These are phyloP conservation scores for Pyrenochaeta sp. DNA, from an alignment of 2,329 filamentous ascomycete species.

Conservation along the genomic window DNA sequence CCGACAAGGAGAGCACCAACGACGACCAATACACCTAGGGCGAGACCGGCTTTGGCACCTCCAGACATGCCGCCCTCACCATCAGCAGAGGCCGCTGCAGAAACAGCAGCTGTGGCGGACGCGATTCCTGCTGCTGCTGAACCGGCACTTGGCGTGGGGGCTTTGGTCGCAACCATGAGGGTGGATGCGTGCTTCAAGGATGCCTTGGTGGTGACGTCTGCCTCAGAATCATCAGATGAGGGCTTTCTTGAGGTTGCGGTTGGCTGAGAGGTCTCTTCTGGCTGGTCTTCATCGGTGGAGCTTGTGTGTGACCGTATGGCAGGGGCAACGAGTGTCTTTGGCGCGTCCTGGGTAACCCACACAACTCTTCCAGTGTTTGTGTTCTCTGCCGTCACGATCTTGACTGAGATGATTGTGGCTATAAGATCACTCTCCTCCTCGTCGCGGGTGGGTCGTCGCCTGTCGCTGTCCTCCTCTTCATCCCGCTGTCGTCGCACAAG, in stretches of 20 bases:
- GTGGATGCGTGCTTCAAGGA: constrained; percentile 30
- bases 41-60: constrained; percentile 78
- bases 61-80: constrained; percentile 52
- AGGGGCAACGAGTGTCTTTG: constrained; percentile 30
- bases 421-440: constrained; percentile 16
- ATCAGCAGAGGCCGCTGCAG: constrained; percentile 33
- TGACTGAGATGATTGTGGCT: constrained; percentile 52
- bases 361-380: constrained; percentile 44
- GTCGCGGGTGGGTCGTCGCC: constrained; percentile 3
- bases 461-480: constrained; percentile 15
- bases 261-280: constrained; percentile 21
- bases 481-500: constrained; percentile 40
- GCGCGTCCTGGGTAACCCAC: constrained; percentile 6
- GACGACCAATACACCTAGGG: constrained; percentile 78
- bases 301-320: constrained; percentile 25
- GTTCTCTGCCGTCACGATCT: constrained; percentile 62
- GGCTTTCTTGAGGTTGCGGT: constrained; percentile 28
- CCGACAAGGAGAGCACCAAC: constrained; percentile 72
- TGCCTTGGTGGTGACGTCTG: constrained; percentile 22
- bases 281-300: constrained; percentile 15
- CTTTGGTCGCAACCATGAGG: constrained; percentile 39
- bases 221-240: constrained; percentile 23
- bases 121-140: constrained; percentile 25
- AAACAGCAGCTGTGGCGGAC: constrained; percentile 35
- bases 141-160: constrained; percentile 24